A percentile compares a stretch with the other conserved stretches of the same genome.
phyloP scores from a whole-genome alignment of 345 rosid genomes.

The Eucalyptus regnans region DNA sequence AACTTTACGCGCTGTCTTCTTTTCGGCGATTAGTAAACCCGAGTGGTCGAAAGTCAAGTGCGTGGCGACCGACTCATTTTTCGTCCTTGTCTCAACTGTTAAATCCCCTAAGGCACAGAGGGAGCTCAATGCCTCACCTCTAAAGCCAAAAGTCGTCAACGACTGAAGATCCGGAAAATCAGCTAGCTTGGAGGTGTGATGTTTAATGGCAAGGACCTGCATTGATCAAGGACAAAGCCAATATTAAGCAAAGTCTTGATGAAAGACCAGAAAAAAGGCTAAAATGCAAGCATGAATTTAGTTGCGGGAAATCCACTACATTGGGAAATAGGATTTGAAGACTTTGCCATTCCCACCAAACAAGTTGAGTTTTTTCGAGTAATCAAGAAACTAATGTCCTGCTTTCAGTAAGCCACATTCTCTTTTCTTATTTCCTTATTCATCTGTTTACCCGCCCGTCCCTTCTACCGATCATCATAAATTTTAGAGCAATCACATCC shows the following conservation, averaged over 20 bases:
- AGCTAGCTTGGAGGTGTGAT: conserved; percentile 83
- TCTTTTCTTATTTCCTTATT: neutral
- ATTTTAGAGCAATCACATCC: neutral
- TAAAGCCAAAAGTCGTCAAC: conserved; percentile 73
- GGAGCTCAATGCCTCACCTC: conserved; percentile 97
- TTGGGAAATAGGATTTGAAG: neutral
- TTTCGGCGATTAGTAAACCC: conserved; percentile 51
- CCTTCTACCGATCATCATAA: neutral
- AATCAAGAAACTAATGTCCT: neutral
- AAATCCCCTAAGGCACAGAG: conserved; percentile 76
- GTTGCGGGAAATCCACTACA: neutral
- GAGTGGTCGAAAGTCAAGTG: conserved; percentile 81
- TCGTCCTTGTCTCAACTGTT: conserved; percentile 73
- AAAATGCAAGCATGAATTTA: neutral
- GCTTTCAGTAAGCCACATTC: neutral
- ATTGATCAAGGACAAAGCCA: neutral
- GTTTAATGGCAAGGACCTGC: conserved; percentile 83
- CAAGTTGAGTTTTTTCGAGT: neutral
- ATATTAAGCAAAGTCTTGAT: neutral
- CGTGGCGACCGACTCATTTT: conserved; percentile 61
- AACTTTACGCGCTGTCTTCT: conserved; percentile 74
- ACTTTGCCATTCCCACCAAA: neutral
- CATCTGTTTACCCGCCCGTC: neutral
- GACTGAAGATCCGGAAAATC: conserved; percentile 81
- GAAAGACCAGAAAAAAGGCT: neutral